Evolutionary conservation across 1,139 yeast species (phyloP).

Genomic region (Entelexis sorbosivorans): DNA sequence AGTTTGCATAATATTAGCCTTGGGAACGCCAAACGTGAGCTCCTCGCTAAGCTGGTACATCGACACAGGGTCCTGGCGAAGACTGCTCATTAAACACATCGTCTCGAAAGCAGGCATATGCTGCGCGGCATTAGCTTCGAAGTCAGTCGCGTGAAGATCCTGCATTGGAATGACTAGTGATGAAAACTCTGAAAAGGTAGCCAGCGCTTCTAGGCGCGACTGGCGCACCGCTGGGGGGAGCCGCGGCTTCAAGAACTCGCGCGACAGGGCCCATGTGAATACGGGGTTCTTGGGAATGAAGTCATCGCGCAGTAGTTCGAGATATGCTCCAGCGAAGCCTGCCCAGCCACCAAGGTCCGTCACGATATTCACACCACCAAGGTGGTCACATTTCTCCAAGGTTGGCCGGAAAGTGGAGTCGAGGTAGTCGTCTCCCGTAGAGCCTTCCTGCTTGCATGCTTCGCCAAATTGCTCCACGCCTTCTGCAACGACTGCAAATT

Average conservation of each 20-base stretch:
- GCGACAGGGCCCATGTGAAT: constrained; percentile 42
- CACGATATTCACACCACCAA: constrained; percentile 58
- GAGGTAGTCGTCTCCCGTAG: constrained; percentile 36
- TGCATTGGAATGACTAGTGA: constrained; percentile 21
- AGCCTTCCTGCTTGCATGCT: constrained; percentile 24
- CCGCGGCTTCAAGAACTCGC: neutral
- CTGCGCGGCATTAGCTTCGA: constrained; percentile 8
- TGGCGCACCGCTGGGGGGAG: neutral
- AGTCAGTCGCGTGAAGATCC: constrained; percentile 6
- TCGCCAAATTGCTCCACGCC: constrained; percentile 43
- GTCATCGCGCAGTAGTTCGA: constrained; percentile 56
- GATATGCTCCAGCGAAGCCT: constrained; percentile 50
- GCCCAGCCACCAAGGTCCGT: constrained; percentile 75
- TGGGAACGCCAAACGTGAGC: constrained; percentile 8
- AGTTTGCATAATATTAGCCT: constrained; percentile 21
- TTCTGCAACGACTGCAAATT: constrained; percentile 36
- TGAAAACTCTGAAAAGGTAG: constrained; percentile 18
- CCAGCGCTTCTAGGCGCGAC: constrained; percentile 17
- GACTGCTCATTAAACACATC: constrained; percentile 20
- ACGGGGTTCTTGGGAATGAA: constrained; percentile 51
- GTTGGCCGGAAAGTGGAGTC: constrained; percentile 50
- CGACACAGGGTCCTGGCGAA: constrained; percentile 18
- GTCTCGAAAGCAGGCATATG: constrained; percentile 19
- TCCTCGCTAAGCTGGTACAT: constrained; percentile 18
- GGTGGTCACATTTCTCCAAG: constrained; percentile 66